These are phyloP conservation scores for Pistacia vera DNA, from an alignment of 345 rosid genomes.

Conservation along the genomic window DNA sequence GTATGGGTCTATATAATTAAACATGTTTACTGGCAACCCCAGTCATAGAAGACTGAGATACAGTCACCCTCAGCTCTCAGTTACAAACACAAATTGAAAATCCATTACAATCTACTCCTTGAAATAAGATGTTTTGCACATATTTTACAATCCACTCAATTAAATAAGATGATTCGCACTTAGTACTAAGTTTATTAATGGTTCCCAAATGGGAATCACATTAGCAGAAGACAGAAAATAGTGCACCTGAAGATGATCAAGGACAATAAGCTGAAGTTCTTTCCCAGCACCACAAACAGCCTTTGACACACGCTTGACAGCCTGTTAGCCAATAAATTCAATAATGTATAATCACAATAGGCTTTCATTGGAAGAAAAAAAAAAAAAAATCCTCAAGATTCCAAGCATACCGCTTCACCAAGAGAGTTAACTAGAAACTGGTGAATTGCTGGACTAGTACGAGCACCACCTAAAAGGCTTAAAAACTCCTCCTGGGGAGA, in stretches of 20 bases:
- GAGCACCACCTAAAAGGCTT: slow-evolving; percentile 87
- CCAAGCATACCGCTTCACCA: slow-evolving; percentile 72
- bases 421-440: slow-evolving; percentile 88
- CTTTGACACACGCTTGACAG: slow-evolving; percentile 84
- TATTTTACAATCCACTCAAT: slow-evolving; percentile 7
- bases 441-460: slow-evolving; percentile 87
- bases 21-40: background rate
- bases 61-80: background rate
- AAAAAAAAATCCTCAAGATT: slow-evolving; percentile 4
- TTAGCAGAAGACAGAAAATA: slow-evolving; percentile 22
- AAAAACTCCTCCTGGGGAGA: slow-evolving; percentile 94
- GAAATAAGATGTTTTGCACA: slow-evolving; percentile 8
- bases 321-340: slow-evolving; percentile 47
- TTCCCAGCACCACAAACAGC: slow-evolving; percentile 84
- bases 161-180: slow-evolving; percentile 9
- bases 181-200: background rate
- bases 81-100: background rate
- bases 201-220: slow-evolving; percentile 7
- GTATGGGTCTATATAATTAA: too few relatives aligned
- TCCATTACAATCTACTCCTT: slow-evolving; percentile 9
- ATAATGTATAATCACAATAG: slow-evolving; percentile 9
- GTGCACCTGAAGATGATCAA: slow-evolving; percentile 85
- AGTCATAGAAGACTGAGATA: background rate
- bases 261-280: slow-evolving; percentile 86
- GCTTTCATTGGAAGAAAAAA: slow-evolving; percentile 16